These are phyloP conservation scores for Gillenia trifoliata DNA, from an alignment of 306 rosid species.

Conservation along the genomic window DNA sequence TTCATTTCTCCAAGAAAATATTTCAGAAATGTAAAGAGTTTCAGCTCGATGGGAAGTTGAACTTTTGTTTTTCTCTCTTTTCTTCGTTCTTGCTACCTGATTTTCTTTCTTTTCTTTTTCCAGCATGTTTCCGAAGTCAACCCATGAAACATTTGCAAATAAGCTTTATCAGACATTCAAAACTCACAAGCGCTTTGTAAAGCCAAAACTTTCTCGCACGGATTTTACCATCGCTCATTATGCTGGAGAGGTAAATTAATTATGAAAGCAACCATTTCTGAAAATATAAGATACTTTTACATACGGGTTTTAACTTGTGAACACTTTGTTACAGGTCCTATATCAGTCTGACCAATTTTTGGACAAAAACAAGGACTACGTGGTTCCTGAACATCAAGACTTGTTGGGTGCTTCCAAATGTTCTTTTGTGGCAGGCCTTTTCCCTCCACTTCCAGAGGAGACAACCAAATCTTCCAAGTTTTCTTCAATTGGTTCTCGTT, in stretches of 20 bases:
- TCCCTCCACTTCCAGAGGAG: constrained; percentile 94
- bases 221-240: constrained; percentile 83
- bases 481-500: constrained; percentile 96
- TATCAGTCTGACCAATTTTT: constrained; percentile 93
- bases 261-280: constrained; percentile 18
- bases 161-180: constrained; percentile 96
- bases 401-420: constrained; percentile 83
- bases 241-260: constrained; percentile 88
- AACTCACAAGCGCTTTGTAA: constrained; percentile 83
- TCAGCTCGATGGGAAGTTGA: not conserved
- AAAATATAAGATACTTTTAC: constrained; percentile 11
- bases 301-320: constrained; percentile 22
- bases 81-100: constrained; percentile 12
- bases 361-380: constrained; percentile 99
- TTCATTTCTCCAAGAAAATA: not conserved
- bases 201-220: constrained; percentile 96
- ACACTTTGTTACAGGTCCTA: constrained; percentile 57
- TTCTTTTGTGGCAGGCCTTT: constrained; percentile 92
- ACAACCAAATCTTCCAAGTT: constrained; percentile 88
- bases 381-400: constrained; percentile 97
- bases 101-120: constrained; percentile 31
- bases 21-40: not conserved
- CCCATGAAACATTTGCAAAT: constrained; percentile 98
- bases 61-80: constrained; percentile 2
- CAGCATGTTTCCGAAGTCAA: constrained; percentile 99